These are phyloP conservation scores for Hymenoscyphus fraxineus DNA, from an alignment of 2,329 filamentous ascomycete species.

Conservation along the genomic window DNA sequence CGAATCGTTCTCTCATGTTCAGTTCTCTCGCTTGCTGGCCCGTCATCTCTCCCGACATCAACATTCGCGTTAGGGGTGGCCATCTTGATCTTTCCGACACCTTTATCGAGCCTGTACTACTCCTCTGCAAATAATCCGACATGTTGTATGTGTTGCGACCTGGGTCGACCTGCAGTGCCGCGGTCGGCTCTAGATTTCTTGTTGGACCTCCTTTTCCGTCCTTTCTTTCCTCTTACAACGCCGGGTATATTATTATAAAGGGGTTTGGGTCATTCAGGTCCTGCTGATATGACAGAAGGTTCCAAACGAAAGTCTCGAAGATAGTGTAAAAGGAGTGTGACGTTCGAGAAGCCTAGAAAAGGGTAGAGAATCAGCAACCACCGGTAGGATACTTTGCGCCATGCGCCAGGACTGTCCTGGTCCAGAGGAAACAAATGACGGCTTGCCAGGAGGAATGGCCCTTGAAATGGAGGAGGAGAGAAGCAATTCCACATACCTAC, in stretches of 20 bases:
- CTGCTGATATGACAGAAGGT: conserved; percentile 35
- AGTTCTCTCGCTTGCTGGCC: conserved; percentile 67
- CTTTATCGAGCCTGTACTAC: conserved; percentile 38
- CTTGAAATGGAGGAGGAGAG: conserved; percentile 15
- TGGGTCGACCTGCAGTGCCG: conserved; percentile 25
- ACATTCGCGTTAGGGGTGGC: conserved; percentile 77
- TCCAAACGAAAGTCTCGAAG: conserved; percentile 24
- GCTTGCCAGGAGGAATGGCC: conserved; percentile 15
- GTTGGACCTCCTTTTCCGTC: conserved; percentile 13
- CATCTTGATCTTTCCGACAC: conserved; percentile 72
- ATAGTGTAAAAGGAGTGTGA: conserved; percentile 27
- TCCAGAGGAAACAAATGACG: background rate
- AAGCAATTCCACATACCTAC: conserved; percentile 27
- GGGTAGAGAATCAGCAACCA: conserved; percentile 16
- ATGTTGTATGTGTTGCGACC: conserved; percentile 18
- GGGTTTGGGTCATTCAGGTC: conserved; percentile 34
- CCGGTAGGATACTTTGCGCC: background rate
- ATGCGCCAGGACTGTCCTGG: background rate
- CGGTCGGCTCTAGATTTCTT: conserved; percentile 15
- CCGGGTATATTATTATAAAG: conserved; percentile 23
- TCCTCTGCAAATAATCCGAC: conserved; percentile 29
- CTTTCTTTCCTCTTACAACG: conserved; percentile 12
- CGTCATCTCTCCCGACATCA: conserved; percentile 79
- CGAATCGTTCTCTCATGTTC: conserved; percentile 67
- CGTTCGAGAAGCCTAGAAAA: conserved; percentile 28